Base-by-base conservation (phyloP, 1,139 yeast genomes). In the Pichia inconspicua region DNA sequence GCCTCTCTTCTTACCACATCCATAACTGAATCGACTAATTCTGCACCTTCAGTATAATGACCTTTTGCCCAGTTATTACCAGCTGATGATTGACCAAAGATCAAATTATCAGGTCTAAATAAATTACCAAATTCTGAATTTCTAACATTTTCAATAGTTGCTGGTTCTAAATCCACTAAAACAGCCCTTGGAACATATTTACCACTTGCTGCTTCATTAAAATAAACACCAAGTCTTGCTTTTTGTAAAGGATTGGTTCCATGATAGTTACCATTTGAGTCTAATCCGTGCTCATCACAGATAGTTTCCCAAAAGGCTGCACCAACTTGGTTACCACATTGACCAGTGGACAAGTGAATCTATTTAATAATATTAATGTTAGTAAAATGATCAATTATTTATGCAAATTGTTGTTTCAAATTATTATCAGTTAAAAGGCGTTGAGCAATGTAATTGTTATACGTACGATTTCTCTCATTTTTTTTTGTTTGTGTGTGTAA, bases 321-420 rank as follows among this genome's bases (percentile, higher is more conserved):
- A 71, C 97, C 96, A 62, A 92, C 89, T 74, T 92, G 98, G 81
- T 92, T 92, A 82, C 98, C 98, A 82, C 98, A 92, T 75, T 90
- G 97, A 71, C 97, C 97, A 51, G 97, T 84, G 55, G 97, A 90
- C 70, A 90, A 78, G 72, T 90, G 97, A 70, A 90, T 87, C 92
- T 84, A 45, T 28, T 28, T 40, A 40, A 27, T 40, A 43, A 37
- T 17, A 34, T 2, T 27, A 44, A 12, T 37, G 40, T 37, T 34
- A 34, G 22, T 34, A 34, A 15, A 15, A 8, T 15, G 22, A 17
- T 15, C 37, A 34, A 15, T 15, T 5, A 11, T 15, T 7, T 19
- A 4, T 34, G 37, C 22, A 15, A 34, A 22, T 5, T 22, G 4
- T 22, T 22, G 22, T 22, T 22, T 27, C 6, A 5, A 6, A 27